Base-by-base conservation (phyloP, 208 protist genomes). In the Crithidia acanthocephali region DNA sequence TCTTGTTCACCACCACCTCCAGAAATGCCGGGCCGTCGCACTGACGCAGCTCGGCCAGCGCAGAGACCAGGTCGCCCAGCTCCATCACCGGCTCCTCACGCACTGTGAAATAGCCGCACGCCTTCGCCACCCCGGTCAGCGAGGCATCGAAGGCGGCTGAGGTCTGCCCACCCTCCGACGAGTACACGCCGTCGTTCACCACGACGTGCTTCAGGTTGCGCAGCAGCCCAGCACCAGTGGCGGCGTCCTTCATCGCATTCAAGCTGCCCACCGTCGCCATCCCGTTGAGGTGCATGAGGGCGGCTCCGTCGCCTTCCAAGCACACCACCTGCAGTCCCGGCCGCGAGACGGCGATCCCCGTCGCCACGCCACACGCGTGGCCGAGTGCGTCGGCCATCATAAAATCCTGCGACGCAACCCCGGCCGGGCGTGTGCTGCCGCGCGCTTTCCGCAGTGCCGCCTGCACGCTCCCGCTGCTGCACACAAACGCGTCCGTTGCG, bases 171-270 rank as follows among this genome's bases (percentile, higher is more conserved):
- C 88, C 87, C 11, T 84, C 89, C 52, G 80, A 83, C 61, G 93
- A 85, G 74, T 97, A 89, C 2, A 79, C 86, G 52, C 90, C 94
- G 71, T 95, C 92, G 77, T 95, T 97, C 1, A 97, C 62, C 8
- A 97, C 77, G 23, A 97, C 70, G 74, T 97, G 92, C 66, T 90
- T 92, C 42, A 90, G 72, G 64, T 97, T 97, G 13, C 68, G 57
- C 59, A 93, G 74, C 58, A 79, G 74, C 15, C 72, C 76, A 1
- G 45, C 48, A 16, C 74, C 69, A 2, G 58, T 74, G 25, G 32
- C 50, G 35, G 67, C 48, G 42, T 69, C 42, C 40, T 79, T 67
- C 16, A 70, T 22, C 9, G 82, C 76, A 20, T 72, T 71, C 10
- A 74, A 35, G 11, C 74, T 67, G 27, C 87, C 89, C 55, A 72